Percentiles rank a stretch among this genome's conserved stretches.
Conservation (phyloP, 2,329 filamentous ascomycete genomes). For the Hymenoscyphus linearis region DNA sequence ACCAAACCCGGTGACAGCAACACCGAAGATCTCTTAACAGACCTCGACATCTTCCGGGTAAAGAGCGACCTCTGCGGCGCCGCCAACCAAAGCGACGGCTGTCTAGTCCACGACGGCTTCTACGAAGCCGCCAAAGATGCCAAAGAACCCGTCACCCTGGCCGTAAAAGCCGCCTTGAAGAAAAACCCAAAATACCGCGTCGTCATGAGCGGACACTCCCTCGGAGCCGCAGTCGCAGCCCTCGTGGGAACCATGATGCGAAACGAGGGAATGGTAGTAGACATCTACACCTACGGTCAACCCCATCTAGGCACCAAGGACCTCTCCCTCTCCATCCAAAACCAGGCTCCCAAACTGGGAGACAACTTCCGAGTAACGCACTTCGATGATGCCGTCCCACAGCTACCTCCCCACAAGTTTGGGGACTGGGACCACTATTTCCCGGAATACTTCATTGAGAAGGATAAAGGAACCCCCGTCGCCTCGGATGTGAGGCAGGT, state of each 20-base stretch:
- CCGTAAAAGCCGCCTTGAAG: constrained; percentile 14
- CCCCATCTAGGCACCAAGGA: constrained; percentile 29
- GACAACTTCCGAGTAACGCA: constrained; percentile 60
- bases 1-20: constrained; percentile 1
- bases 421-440: constrained; percentile 20
- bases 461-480: constrained; percentile 11
- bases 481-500: constrained; percentile 5
- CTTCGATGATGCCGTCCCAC: constrained; percentile 60
- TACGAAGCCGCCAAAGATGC: constrained; percentile 18
- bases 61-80: constrained; percentile 14
- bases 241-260: constrained; percentile 25
- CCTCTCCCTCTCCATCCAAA: constrained; percentile 28
- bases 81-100: constrained; percentile 15
- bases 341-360: constrained; percentile 31
- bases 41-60: constrained; percentile 9
- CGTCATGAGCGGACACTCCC: constrained; percentile 29
- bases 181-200: constrained; percentile 24
- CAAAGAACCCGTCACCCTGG: constrained; percentile 13
- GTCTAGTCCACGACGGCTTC: constrained; percentile 29
- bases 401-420: constrained; percentile 48
- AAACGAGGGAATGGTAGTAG: constrained; percentile 18
- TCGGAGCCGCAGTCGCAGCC: constrained; percentile 30
- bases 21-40: constrained; percentile 5
- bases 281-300: constrained; percentile 31
- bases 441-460: constrained; percentile 24